Conservation (phyloP, 495 filamentous ascomycete species). For the Rhypophila decipiens region DNA sequence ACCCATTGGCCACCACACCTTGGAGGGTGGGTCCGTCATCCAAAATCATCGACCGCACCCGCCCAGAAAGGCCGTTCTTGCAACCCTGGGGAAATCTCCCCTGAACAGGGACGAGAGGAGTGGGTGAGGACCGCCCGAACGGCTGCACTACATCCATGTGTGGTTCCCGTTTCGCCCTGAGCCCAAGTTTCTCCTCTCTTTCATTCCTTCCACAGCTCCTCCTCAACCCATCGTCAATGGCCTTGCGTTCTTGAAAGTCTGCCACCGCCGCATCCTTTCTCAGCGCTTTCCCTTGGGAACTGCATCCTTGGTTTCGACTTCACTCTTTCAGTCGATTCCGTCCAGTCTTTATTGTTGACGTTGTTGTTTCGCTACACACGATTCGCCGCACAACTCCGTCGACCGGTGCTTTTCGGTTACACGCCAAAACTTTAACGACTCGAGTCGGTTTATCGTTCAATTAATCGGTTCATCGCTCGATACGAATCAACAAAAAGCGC, state of each 20-base stretch:
- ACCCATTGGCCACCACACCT: constrained; percentile 7
- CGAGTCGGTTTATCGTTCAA: neutral
- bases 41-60: constrained; percentile 15
- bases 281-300: constrained; percentile 19
- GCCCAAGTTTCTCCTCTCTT: constrained; percentile 14
- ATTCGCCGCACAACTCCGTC: neutral
- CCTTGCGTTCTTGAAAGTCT: constrained; percentile 14
- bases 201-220: constrained; percentile 14
- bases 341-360: constrained; percentile 37
- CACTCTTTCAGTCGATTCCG: constrained; percentile 66
- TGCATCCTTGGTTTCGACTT: constrained; percentile 53
- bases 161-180: neutral
- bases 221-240: constrained; percentile 25
- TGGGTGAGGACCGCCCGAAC: neutral
- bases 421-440: neutral
- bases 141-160: neutral
- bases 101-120: constrained; percentile 7
- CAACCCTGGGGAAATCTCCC: neutral
- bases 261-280: constrained; percentile 18
- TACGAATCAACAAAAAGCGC: neutral
- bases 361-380: constrained; percentile 25
- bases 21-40: constrained; percentile 14
- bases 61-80: neutral
- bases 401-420: neutral
- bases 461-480: neutral